A percentile compares a stretch with the other conserved stretches of the same genome.
These are phyloP conservation scores for Orobanche coerulescens DNA, from an alignment of 257 asterid species.

Conservation along the genomic window DNA sequence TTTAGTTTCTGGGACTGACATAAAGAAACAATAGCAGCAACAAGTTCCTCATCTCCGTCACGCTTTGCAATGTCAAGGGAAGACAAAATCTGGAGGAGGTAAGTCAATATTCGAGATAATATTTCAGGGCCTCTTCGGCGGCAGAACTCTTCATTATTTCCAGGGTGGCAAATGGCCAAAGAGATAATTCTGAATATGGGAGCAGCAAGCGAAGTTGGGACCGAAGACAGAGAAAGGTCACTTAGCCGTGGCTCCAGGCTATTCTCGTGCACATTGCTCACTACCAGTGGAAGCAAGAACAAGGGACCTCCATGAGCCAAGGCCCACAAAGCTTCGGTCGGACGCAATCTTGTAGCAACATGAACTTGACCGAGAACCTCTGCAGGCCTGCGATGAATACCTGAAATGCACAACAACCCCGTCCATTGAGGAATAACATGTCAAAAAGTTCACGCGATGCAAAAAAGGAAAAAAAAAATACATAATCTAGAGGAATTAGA, in stretches of 20 bases:
- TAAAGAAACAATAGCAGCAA: slow-evolving; percentile 76
- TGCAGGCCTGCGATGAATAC: slow-evolving; percentile 87
- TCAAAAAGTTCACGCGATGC: slow-evolving; percentile 15
- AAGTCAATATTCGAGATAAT: slow-evolving; percentile 74
- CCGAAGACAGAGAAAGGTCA: slow-evolving; percentile 59
- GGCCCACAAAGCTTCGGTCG: slow-evolving; percentile 93
- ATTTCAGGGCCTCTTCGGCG: slow-evolving; percentile 94
- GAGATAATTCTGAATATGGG: slow-evolving; percentile 86
- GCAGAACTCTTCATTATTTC: slow-evolving; percentile 85
- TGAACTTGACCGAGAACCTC: slow-evolving; percentile 99
- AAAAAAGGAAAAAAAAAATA: slow-evolving; percentile 15
- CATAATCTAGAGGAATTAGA: neutral
- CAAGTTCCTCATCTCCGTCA: slow-evolving; percentile 90
- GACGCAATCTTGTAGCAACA: slow-evolving; percentile 89
- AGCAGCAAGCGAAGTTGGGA: slow-evolving; percentile 81
- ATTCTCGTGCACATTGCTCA: slow-evolving; percentile 71
- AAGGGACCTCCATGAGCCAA: slow-evolving; percentile 94
- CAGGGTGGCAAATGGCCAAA: slow-evolving; percentile 80
- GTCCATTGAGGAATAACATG: slow-evolving; percentile 19
- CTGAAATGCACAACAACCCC: slow-evolving; percentile 37
- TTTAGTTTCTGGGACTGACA: slow-evolving; percentile 87
- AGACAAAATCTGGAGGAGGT: slow-evolving; percentile 81
- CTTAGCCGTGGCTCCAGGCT: slow-evolving; percentile 80
- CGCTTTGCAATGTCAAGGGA: slow-evolving; percentile 49
- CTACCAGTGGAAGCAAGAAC: slow-evolving; percentile 83